Evolutionary conservation across 1,284 basidiomycete species (phyloP).

Genomic region (Ceratobasidium papillatum): DNA sequence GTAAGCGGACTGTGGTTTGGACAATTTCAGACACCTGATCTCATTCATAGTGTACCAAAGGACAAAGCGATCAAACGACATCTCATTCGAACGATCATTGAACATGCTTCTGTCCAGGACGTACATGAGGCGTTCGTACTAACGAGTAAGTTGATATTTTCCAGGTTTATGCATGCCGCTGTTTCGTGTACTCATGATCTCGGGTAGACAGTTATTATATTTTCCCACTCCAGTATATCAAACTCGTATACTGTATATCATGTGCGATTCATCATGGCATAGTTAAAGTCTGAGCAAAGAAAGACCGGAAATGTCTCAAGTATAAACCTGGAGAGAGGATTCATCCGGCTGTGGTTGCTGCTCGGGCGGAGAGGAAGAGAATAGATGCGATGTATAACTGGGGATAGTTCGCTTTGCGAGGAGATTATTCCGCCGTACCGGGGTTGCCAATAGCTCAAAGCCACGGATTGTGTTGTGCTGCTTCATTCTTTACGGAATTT

Average conservation of each 20-base stretch:
- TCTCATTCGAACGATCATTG: slow-evolving; percentile 99
- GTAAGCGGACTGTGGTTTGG: too few relatives aligned
- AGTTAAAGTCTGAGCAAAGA: slow-evolving; percentile 93
- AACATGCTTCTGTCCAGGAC: slow-evolving; percentile 97
- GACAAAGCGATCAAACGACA: slow-evolving; percentile 99
- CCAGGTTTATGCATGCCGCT: not conserved
- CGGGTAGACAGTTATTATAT: slow-evolving; percentile 88
- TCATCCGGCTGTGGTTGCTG: slow-evolving; percentile 79
- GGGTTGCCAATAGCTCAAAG: not conserved
- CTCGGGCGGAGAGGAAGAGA: slow-evolving; percentile 52
- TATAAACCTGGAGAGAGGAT: slow-evolving; percentile 99
- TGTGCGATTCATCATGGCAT: slow-evolving; percentile 99
- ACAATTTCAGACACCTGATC: too few relatives aligned
- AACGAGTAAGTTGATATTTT: slow-evolving; percentile 82
- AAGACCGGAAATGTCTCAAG: slow-evolving; percentile 91
- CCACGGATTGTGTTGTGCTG: too few relatives aligned
- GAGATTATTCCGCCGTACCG: too few relatives aligned
- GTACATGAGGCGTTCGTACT: slow-evolving; percentile 96
- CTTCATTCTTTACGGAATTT: too few relatives aligned
- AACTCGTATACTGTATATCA: slow-evolving; percentile 98
- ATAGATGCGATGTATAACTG: not conserved
- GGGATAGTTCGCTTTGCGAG: too few relatives aligned
- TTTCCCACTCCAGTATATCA: slow-evolving; percentile 99
- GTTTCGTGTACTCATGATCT: not conserved
- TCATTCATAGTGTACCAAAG: slow-evolving; percentile 75